Base-by-base conservation (phyloP, 2,329 filamentous ascomycete species). In the Penicillium sp. region DNA sequence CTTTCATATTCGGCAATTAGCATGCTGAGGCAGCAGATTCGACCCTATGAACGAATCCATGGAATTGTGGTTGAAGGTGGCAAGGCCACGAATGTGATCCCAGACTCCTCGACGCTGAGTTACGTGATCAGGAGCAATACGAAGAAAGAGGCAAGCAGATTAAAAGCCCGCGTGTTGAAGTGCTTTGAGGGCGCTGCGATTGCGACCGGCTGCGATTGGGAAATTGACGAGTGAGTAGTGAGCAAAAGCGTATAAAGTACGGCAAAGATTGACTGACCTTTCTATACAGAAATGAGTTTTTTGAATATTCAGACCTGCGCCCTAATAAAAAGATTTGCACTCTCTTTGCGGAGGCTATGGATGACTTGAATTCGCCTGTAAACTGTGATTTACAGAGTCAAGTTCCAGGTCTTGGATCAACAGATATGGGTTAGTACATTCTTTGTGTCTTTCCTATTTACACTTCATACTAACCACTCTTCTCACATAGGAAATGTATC, bases 31-130 rank as follows among this genome's bases (percentile, higher is more conserved):
- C 82, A 85, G 65, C 82, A 85, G 64, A 75, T 81, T 3, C 74
- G 76, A 60, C 79, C 81, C 0, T 77, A 78, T 16, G 73, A 80
- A 57, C 74, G 79, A 12, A 73, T 82, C 16, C 78, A 83, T 59
- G 75, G 80, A 0, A 77, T 81, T 24, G 81, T 85, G 53, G 75
- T 76, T 0, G 67, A 81, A 52, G 81, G 80, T 1, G 82, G 82
- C 0, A 72, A 74, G 7, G 76, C 78, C 16, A 74, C 82, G 0
- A 85, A 85, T 62, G 74, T 85, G 14, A 84, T 85, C 53, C 81
- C 83, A 23, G 79, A 78, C 1, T 73, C 71, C 21, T 74, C 80
- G 0, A 72, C 74, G 18, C 69, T 76, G 4, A 70, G 74, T 2
- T 81, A 77, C 56, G 73, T 75, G n/a, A 70, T 80, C 0, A 73